These are phyloP conservation scores for Rhizopus sp. DNA, from an alignment of 371 early-diverging fungal species.

Conservation along the genomic window DNA sequence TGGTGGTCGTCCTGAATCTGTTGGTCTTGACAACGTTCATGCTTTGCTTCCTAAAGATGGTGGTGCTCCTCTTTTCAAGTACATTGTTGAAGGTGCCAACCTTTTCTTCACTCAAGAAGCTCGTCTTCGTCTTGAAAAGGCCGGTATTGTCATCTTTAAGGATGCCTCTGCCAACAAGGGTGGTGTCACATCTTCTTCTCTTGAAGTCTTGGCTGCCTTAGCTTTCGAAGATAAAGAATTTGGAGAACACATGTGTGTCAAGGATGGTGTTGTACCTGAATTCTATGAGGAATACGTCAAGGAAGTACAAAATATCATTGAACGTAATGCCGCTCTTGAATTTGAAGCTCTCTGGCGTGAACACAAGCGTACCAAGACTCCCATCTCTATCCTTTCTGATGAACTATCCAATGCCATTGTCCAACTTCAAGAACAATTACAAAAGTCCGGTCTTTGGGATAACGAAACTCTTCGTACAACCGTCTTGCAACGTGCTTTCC, in stretches of 20 bases:
- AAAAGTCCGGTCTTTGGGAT: constrained; percentile 92
- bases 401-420: constrained; percentile 92
- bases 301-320: constrained; percentile 90
- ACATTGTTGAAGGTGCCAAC: constrained; percentile 98
- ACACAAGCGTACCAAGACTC: constrained; percentile 69
- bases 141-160: constrained; percentile 94
- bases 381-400: constrained; percentile 89
- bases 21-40: constrained; percentile 91
- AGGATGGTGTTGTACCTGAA: constrained; percentile 70
- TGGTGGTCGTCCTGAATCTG: constrained; percentile 97
- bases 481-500: constrained; percentile 91
- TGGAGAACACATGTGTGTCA: constrained; percentile 88
- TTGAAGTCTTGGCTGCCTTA: constrained; percentile 96
- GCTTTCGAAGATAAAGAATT: constrained; percentile 92
- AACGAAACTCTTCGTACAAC: constrained; percentile 80
- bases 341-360: constrained; percentile 96
- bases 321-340: constrained; percentile 92
- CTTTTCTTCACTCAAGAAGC: constrained; percentile 98
- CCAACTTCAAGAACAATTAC: constrained; percentile 89
- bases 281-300: constrained; percentile 93
- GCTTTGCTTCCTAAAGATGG: constrained; percentile 77
- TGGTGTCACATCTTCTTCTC: constrained; percentile 96
- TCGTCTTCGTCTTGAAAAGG: constrained; percentile 92
- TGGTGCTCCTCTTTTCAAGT: constrained; percentile 87
- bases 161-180: constrained; percentile 99